Base-by-base conservation (phyloP, 306 rosid species). In the Arachis hypogaea region DNA sequence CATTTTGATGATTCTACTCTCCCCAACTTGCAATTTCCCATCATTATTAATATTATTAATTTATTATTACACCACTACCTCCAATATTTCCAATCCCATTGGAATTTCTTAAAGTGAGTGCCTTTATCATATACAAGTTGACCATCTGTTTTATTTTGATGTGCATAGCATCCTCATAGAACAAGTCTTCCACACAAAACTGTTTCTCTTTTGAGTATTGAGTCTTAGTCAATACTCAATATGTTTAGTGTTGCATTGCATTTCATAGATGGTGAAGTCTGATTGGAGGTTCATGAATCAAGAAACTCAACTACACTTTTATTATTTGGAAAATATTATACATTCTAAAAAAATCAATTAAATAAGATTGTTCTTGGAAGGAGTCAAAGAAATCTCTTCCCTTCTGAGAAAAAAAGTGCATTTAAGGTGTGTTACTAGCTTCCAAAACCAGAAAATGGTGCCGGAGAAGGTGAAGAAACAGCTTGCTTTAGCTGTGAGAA, bases 401-500 rank as follows among this genome's bases (percentile, higher is more conserved):
- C 30, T 5, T 55, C 74, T 41, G 12, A 11, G 47, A 2, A 49
- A 49, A n/a, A 10, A 4, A 49, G 55, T 49, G 12, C 55, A 49
- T 10, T 11, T 7, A 11, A 3, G 11, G 55, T 49, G 46, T 42
- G 36, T 42, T 63, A 9, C 8, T 43, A 43, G 7, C 5, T 73
- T 71, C 55, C 16, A 68, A 68, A 49, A 49, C 61, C 73, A 66
- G 69, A 69, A 70, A 65, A 83, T 79, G 77, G 87, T 84, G 79
- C 79, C 78, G 5, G 85, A 85, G 56, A 89, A 85, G 61, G 58
- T 88, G 79, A 89, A 78, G 80, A 84, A 85, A 61, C 90, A 82
- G 57, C 96, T 92, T 86, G 92, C 97, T 80, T 71, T 85, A 75
- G 89, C 97, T 51, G 83, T 92, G 77, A 92, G 96, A 84, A 89